Evolutionary conservation across 2,329 filamentous ascomycete genomes (phyloP), one percentile per base, ranked within the genome.

Genomic region (Fusarium sp.): DNA sequence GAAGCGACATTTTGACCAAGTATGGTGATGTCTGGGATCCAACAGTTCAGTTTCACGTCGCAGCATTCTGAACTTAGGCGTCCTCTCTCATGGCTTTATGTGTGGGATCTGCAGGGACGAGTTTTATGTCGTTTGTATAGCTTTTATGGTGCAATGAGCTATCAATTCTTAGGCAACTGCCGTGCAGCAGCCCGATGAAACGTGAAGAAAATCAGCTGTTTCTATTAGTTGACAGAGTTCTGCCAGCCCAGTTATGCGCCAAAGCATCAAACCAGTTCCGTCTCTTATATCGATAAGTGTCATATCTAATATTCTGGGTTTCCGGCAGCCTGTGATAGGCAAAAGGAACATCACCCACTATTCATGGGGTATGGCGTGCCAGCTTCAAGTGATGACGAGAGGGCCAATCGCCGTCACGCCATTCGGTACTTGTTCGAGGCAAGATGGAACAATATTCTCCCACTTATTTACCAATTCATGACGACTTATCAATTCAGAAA

Each of bases 81-180:
- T 25, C 23, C 42, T n/a, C n/a, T n/a, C n/a, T n/a, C n/a, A n/a
- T n/a, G n/a, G n/a, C 35, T 50, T 21, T 50, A 50, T 50, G 47
- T 20, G 2, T 11, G 5, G 2, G 47, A 50, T 29, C 35, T n/a
- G 18, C 47, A 50, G 35, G 47, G 5, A 53, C 41, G 11, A 53
- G n/a, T 21, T 14, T n/a, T 17, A 48, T 53, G 41, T 49, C 50
- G 50, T 36, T 29, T 53, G 41, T 53, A 53, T 53, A 53, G 50
- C 41, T 36, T 35, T 53, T 31, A 53, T 53, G 50, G n/a, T 53
- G 31, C 41, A 53, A 53, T 53, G 41, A 14, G 3, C 41, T 53
- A 53, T 27, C 15, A 36, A 11, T 29, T 29, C 15, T 14, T 36
- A n/a, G 31, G 29, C 23, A 53, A 36, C 31, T 53, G 29, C 50